Evolutionary conservation across 1,284 basidiomycete species (phyloP).

Genomic region (Pterula multifida): DNA sequence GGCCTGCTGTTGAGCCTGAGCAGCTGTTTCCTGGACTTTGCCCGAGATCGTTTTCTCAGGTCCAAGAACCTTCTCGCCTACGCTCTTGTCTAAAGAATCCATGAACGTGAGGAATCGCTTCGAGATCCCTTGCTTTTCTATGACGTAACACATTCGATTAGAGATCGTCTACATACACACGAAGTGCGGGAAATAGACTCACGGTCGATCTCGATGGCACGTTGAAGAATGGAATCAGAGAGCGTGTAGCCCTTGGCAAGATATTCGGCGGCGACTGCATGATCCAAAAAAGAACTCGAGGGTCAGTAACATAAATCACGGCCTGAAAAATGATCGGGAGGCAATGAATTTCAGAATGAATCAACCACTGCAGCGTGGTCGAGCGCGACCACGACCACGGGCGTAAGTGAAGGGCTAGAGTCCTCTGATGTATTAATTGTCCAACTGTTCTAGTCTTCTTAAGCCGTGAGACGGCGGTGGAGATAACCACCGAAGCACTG

Average conservation of each 20-base stretch:
- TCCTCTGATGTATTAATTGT: background rate
- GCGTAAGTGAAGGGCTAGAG: constrained; percentile 7
- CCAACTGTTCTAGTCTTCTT: too few species aligned
- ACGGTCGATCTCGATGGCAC: constrained; percentile 85
- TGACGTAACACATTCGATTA: background rate
- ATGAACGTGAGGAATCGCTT: constrained; percentile 73
- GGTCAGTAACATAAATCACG: too few species aligned
- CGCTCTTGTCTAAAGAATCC: constrained; percentile 50
- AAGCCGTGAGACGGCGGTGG: too few species aligned
- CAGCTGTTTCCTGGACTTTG: constrained; percentile 55
- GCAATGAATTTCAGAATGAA: background rate
- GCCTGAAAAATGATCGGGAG: background rate
- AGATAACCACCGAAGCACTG: too few species aligned
- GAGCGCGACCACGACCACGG: background rate
- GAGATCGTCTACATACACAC: background rate
- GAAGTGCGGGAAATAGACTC: constrained; percentile 16
- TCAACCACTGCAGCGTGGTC: constrained; percentile 4
- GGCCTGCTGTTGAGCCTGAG: constrained; percentile 50
- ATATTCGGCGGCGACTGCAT: constrained; percentile 76
- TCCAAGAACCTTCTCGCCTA: constrained; percentile 60
- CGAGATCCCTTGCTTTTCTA: constrained; percentile 82
- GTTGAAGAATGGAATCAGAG: constrained; percentile 68
- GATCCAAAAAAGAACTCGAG: constrained; percentile 9
- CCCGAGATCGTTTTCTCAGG: constrained; percentile 65
- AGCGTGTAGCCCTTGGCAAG: constrained; percentile 78